Conservation (phyloP, 352 stramenopile species). For the Achlya hypogyna region DNA sequence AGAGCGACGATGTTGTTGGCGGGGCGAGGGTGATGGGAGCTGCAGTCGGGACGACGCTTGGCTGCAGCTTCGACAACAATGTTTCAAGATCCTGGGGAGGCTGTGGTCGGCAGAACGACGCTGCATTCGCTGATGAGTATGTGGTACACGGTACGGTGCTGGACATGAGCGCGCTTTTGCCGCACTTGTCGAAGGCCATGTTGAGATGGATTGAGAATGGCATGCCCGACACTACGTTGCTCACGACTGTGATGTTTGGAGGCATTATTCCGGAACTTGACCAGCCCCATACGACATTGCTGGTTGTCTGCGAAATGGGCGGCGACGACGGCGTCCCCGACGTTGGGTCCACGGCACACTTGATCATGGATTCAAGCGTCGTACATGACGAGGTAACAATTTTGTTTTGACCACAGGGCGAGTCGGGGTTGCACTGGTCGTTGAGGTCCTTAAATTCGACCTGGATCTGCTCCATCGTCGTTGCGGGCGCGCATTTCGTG, state of each 20-base stretch:
- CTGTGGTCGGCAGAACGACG: not conserved
- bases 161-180: not conserved
- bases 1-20: not conserved
- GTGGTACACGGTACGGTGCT: not conserved
- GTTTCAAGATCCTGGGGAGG: not conserved
- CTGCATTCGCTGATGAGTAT: not conserved
- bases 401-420: not conserved
- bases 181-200: not conserved
- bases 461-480: not conserved
- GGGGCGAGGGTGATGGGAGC: not conserved
- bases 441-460: not conserved
- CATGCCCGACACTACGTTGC: not conserved
- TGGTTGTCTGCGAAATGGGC: not conserved
- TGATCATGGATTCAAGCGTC: not conserved
- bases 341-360: not conserved
- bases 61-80: not conserved
- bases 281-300: not conserved
- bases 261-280: not conserved
- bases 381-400: not conserved
- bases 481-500: not conserved
- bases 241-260: not conserved
- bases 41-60: not conserved
- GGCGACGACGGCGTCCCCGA: not conserved
- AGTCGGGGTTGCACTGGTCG: not conserved
- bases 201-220: constrained; percentile 4